A percentile compares a stretch with the other conserved stretches of the same genome.
Evolutionary conservation across 805 yeast genomes (phyloP).

Genomic region (Nakazawaea anatomiae): DNA sequence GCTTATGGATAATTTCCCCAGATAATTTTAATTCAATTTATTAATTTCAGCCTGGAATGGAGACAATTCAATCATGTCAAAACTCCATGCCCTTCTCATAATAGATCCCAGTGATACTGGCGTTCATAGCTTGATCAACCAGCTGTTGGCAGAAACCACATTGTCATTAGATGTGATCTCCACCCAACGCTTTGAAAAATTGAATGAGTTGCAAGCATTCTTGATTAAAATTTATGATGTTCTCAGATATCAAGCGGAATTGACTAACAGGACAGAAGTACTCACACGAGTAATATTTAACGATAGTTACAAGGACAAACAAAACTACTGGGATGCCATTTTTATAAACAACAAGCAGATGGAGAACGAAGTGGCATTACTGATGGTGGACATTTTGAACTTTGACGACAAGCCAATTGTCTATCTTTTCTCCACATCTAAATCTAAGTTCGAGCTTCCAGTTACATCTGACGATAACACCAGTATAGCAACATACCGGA

Average conservation of each 20-base stretch:
- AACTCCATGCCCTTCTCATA: slow-evolving; percentile 1
- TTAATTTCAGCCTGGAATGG: too few species aligned
- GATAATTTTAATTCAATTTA: too few species aligned
- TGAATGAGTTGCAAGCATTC: slow-evolving; percentile 21
- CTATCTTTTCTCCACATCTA: slow-evolving; percentile 2
- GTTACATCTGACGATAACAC: background rate
- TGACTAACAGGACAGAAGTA: slow-evolving; percentile 6
- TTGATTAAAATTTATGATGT: slow-evolving; percentile 26
- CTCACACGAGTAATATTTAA: slow-evolving; percentile 15
- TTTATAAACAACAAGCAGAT: slow-evolving; percentile 5
- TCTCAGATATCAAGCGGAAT: slow-evolving; percentile 15
- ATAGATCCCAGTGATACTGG: slow-evolving; percentile 3
- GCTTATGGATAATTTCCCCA: too few species aligned
- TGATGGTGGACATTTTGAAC: background rate
- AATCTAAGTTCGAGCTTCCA: background rate
- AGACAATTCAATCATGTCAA: background rate
- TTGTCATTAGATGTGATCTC: slow-evolving; percentile 23
- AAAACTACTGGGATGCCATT: slow-evolving; percentile 7
- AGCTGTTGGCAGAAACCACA: slow-evolving; percentile 3
- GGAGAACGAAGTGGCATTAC: background rate
- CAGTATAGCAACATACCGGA: slow-evolving; percentile 19
- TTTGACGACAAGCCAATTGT: background rate
- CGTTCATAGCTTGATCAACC: slow-evolving; percentile 1
- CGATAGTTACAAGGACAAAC: slow-evolving; percentile 2
- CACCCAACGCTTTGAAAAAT: slow-evolving; percentile 15